Conservation (phyloP, 371 early-diverging fungal genomes). For the Choanephora cucurbitarum region DNA sequence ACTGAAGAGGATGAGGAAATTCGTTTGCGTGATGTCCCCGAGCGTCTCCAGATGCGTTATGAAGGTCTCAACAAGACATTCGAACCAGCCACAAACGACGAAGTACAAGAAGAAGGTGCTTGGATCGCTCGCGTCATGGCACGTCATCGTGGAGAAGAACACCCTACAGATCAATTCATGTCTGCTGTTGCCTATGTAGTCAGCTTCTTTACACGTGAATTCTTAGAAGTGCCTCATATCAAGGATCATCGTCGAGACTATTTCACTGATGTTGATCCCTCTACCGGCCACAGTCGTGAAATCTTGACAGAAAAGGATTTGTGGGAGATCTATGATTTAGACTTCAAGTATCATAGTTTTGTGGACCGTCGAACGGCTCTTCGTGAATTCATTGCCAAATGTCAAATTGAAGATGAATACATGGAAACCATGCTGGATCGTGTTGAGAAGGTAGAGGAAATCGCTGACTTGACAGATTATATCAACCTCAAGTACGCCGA, state of each 20-base stretch:
- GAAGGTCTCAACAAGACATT: conserved; percentile 48
- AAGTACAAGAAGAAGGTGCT: conserved; percentile 61
- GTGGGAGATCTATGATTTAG: conserved; percentile 90
- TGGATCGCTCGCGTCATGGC: conserved; percentile 59
- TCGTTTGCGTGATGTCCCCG: conserved; percentile 87
- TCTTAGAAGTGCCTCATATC: conserved; percentile 92
- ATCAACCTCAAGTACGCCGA: conserved; percentile 68
- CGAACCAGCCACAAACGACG: conserved; percentile 40
- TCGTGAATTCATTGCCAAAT: conserved; percentile 44
- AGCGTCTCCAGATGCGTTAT: conserved; percentile 83
- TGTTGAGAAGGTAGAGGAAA: conserved; percentile 68
- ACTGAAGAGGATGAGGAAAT: conserved; percentile 92
- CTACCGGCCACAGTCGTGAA: conserved; percentile 44
- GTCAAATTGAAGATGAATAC: conserved; percentile 53
- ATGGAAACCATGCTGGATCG: conserved; percentile 48
- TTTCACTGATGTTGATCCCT: conserved; percentile 55
- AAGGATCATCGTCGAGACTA: conserved; percentile 86
- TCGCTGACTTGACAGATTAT: conserved; percentile 77
- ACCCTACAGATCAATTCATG: conserved; percentile 31
- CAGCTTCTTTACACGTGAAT: conserved; percentile 71
- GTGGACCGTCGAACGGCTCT: conserved; percentile 55
- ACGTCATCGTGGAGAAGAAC: conserved; percentile 23
- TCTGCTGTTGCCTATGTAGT: conserved; percentile 56
- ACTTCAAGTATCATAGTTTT: conserved; percentile 76
- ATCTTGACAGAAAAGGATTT: conserved; percentile 73